Base-by-base conservation (phyloP, 2,329 filamentous ascomycete species). In the Aureobasidium sp. region DNA sequence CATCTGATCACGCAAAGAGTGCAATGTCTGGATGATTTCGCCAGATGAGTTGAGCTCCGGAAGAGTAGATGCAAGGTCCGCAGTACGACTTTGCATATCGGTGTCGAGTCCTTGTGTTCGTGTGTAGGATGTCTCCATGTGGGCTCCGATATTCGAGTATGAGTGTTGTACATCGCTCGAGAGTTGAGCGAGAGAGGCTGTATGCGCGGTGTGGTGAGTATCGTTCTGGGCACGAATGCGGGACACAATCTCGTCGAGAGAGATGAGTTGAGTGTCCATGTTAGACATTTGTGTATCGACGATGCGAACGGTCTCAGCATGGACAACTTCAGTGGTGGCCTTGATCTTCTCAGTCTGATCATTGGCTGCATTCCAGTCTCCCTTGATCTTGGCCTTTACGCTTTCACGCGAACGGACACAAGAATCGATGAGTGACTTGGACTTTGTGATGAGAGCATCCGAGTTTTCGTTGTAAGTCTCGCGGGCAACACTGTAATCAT, bases 251-350 rank as follows among this genome's bases (percentile, higher is more conserved):
- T 93, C 90, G 69, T 97, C 93, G 8, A 99, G 82, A 1, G 90
- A 89, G 61, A 86, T 84, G 83, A 99, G 92, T 74, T 97, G 91
- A n/a, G 81, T 82, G 64, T 89, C 87, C 70, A 99, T 88, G 67
- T 96, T 90, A 61, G 84, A 82, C 77, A 95, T 89, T 76, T 99
- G 94, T 62, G 89, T 87, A 69, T 93, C 89, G 13, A 97, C 92
- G 62, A 95, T 93, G 7, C 87, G 87, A 34, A 96, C 85, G 0
- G 93, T 97, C 75, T 96, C 89, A 36, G 88, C 88, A 67, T 99
- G 92, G 1, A 97, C 91, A 2, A 90, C 90, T 67, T 89, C 88
- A 0, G 93, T 92, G 0, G 89, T 89, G 9, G 83, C 82, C 67
- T 93, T 90, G 67, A 99, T 93, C 6, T 88, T 86, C n/a, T 81